Percentiles rank a stretch among this genome's conserved stretches.
These are phyloP conservation scores for Fusarium cicatricum DNA, from an alignment of 2,329 filamentous ascomycete genomes.

Conservation along the genomic window DNA sequence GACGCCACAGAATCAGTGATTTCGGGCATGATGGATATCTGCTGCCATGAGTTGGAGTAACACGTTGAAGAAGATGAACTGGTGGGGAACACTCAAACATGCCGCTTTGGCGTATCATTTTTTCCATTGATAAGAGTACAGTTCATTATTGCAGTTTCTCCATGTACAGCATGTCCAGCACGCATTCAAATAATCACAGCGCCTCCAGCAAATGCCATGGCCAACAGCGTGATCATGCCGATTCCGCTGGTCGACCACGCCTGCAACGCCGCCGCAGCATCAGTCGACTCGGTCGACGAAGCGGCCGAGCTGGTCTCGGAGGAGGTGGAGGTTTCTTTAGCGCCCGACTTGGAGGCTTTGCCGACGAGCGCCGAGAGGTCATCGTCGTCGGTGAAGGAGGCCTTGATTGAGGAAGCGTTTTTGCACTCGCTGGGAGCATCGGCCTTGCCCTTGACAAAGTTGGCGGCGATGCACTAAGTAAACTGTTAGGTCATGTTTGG, in stretches of 20 bases:
- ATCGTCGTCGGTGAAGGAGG: slow-evolving; percentile 45
- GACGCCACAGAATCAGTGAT: too few species aligned
- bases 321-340: slow-evolving; percentile 6
- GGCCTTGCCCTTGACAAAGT: slow-evolving; percentile 59
- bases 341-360: slow-evolving; percentile 12
- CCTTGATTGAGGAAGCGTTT: slow-evolving; percentile 48
- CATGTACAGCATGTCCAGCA: background rate
- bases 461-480: slow-evolving; percentile 61
- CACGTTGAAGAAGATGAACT: background rate
- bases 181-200: slow-evolving; percentile 41
- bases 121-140: slow-evolving; percentile 5
- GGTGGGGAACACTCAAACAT: background rate
- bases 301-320: slow-evolving; percentile 33
- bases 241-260: slow-evolving; percentile 35
- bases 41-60: background rate
- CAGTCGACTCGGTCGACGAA: slow-evolving; percentile 29
- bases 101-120: background rate
- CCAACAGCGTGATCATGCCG: slow-evolving; percentile 37
- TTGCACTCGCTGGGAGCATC: slow-evolving; percentile 46
- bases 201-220: slow-evolving; percentile 43
- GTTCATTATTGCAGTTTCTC: slow-evolving; percentile 1
- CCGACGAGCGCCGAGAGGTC: slow-evolving; percentile 47
- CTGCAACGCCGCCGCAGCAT: slow-evolving; percentile 40
- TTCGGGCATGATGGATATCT: too few species aligned
- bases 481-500: background rate